These are phyloP conservation scores for Phaeoacremonium minimum DNA, from an alignment of 2,329 filamentous ascomycete species.

Conservation along the genomic window DNA sequence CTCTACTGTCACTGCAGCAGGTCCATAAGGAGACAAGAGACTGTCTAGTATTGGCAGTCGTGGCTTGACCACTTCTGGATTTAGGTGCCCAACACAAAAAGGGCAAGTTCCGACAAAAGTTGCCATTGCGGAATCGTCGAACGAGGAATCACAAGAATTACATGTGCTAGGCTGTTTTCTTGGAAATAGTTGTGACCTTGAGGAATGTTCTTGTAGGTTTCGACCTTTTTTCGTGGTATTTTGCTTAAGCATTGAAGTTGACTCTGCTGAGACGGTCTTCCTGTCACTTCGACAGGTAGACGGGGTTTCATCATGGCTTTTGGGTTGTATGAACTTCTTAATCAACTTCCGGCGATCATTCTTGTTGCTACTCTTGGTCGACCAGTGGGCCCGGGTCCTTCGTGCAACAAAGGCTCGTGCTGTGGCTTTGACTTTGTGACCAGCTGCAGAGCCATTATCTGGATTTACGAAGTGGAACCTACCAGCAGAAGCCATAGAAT, in stretches of 20 bases:
- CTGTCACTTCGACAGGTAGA: no score
- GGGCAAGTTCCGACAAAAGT: no score
- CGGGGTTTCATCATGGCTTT: not conserved
- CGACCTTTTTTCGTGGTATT: not conserved
- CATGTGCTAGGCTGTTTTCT: not conserved
- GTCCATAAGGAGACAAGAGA: not conserved
- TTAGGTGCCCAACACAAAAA: no score
- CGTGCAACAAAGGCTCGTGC: slow-evolving; percentile 3
- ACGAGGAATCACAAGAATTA: not conserved
- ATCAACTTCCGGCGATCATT: not conserved
- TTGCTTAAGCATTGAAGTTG: no score
- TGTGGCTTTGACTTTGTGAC: slow-evolving; percentile 1
- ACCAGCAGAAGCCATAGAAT: no score
- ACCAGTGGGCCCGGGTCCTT: slow-evolving; percentile 1
- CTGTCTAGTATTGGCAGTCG: no score
- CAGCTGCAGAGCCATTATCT: not conserved
- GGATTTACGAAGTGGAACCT: not conserved
- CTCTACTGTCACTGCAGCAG: not conserved
- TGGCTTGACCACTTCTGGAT: no score
- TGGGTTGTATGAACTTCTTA: not conserved
- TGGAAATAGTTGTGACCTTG: not conserved
- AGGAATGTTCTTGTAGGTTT: not conserved
- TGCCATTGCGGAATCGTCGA: no score
- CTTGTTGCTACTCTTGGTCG: not conserved
- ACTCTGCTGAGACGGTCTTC: no score